phyloP scores from a whole-genome alignment of 441 rosid genomes.

The Brassica balearica region DNA sequence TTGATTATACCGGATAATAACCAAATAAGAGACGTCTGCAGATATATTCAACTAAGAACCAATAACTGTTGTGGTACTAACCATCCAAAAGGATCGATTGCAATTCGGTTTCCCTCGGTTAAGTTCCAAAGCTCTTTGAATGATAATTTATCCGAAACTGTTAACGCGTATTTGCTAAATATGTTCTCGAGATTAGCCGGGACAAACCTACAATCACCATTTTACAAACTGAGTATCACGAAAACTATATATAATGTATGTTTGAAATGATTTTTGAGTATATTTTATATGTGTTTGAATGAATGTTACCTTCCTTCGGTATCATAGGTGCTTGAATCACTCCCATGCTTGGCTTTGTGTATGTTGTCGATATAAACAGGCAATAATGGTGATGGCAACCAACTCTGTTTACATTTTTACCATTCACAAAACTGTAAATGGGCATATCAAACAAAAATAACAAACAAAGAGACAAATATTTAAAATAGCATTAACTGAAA shows the following conservation, averaged over 20 bases:
- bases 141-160: constrained; percentile 36
- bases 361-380: constrained; percentile 82
- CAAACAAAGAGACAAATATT: no score
- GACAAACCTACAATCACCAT: constrained; percentile 47
- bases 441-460: no score
- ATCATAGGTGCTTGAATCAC: constrained; percentile 75
- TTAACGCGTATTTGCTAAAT: constrained; percentile 49
- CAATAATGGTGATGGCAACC: constrained; percentile 79
- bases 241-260: neutral
- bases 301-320: constrained; percentile 77
- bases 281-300: neutral
- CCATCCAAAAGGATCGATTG: constrained; percentile 53
- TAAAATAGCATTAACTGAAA: no score
- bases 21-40: neutral
- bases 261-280: neutral
- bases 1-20: constrained; percentile 6
- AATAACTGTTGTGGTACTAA: constrained; percentile 24
- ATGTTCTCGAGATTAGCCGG: constrained; percentile 47
- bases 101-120: constrained; percentile 50
- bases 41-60: neutral
- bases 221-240: neutral
- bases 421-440: neutral
- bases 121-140: constrained; percentile 45
- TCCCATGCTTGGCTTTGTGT: constrained; percentile 85
- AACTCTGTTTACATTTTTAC: constrained; percentile 51